Evolutionary conservation across 169 alveolate species (phyloP), one percentile per base, ranked within the genome.

Genomic region (Babesia caballi): DNA sequence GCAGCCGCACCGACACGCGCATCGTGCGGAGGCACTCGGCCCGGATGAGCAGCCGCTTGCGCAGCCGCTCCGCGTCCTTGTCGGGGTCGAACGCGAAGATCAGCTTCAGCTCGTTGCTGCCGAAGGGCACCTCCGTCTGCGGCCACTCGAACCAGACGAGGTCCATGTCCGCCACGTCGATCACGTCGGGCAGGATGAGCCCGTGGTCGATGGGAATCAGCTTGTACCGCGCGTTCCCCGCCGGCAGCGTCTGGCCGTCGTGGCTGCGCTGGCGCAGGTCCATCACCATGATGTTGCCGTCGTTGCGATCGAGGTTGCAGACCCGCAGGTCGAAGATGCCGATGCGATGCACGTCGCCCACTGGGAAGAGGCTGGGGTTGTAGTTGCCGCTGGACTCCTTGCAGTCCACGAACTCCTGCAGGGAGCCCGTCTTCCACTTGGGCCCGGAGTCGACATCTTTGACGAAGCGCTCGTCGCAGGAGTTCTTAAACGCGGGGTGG

Each of bases 171-270:
- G 96, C 95, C 2, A 98, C 97, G 80, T 96, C 98, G 38, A 97
- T 86, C 44, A 90, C 94, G 82, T 96, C 98, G 11, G 99, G 99
- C 80, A 98, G 85, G 42, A 97, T 93, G 49, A 96, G 83, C 1
- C 99, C 99, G 88, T 98, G 99, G 83, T 98, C 99, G 33, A 98
- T 97, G n/a, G 99, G 99, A 19, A 98, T 91, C 42, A 98, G 91
- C 65, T 95, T 94, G 84, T 91, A 92, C 67, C 92, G 88, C 27
- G 32, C 52, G n/a, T 44, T 53, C 12, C 80, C 21, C 21, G 80
- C 44, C 4, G 49, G 40, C 17, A 50, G 51, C 25, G 71, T 60
- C 40, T 44, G 70, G 19, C 85, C 63, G 35, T 74, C 66, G 60
- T 82, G 85, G 54, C 65, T 85, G 56, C 61, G 59, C 9, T 81